A percentile compares a stretch with the other conserved stretches of the same genome.
Evolutionary conservation across 805 yeast species (phyloP).

Genomic region (Martiniozyma abietophila): DNA sequence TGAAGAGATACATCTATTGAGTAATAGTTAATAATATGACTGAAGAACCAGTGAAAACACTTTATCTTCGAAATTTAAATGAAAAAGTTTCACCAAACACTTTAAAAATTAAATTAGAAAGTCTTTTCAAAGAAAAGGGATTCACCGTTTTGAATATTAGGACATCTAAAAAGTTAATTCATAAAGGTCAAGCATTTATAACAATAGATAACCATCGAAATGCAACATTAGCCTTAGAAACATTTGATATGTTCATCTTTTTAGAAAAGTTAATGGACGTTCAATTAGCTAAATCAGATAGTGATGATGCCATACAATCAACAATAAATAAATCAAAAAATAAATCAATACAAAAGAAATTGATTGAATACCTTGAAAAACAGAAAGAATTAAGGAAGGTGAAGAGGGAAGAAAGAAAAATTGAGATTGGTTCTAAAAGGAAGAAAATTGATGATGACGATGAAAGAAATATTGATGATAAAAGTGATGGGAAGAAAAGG

Average conservation of each 20-base stretch:
- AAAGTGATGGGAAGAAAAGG: background rate
- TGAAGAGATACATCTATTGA: too few relatives aligned
- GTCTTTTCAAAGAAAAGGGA: conserved; percentile 39
- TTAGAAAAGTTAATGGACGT: conserved; percentile 42
- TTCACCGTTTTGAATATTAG: conserved; percentile 36
- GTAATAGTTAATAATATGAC: too few relatives aligned
- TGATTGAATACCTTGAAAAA: conserved; percentile 16
- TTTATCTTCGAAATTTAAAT: conserved; percentile 60
- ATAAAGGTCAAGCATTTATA: conserved; percentile 80
- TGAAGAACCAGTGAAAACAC: too few relatives aligned
- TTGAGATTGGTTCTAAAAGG: conserved; percentile 6
- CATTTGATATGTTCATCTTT: conserved; percentile 32
- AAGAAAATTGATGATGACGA: conserved; percentile 18
- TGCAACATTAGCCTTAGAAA: conserved; percentile 39
- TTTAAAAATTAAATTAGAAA: conserved; percentile 34
- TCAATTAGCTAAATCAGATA: conserved; percentile 32
- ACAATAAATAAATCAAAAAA: conserved; percentile 7
- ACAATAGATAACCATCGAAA: conserved; percentile 36
- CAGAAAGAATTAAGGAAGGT: conserved; percentile 18
- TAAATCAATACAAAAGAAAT: conserved; percentile 15
- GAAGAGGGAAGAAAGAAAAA: conserved; percentile 6
- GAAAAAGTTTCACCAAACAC: conserved; percentile 52
- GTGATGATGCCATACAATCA: conserved; percentile 29
- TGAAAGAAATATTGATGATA: conserved; percentile 3
- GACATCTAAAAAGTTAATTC: conserved; percentile 50